phyloP scores from a whole-genome alignment of 1,139 yeast species.

The Pichia inconspicua region DNA sequence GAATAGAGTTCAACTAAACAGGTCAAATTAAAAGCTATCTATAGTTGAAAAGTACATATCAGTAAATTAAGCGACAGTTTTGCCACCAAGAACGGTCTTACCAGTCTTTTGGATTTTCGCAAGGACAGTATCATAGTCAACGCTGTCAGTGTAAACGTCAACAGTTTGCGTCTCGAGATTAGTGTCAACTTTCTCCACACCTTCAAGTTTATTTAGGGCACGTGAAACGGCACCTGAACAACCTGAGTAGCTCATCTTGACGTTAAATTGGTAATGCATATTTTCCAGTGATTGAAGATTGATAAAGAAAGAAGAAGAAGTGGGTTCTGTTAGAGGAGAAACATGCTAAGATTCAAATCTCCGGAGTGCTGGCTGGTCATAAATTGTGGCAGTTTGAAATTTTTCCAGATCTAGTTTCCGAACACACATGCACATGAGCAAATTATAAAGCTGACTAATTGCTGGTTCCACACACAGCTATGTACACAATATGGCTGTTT shows the following conservation, averaged over 20 bases:
- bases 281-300: slow-evolving; percentile 20
- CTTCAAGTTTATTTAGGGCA: slow-evolving; percentile 65
- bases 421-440: neutral
- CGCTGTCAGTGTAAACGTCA: slow-evolving; percentile 55
- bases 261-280: slow-evolving; percentile 66
- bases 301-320: neutral
- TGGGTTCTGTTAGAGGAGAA: neutral
- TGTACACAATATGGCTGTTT: neutral
- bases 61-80: slow-evolving; percentile 26
- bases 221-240: slow-evolving; percentile 85
- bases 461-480: neutral
- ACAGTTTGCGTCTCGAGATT: slow-evolving; percentile 79
- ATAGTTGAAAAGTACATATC: neutral
- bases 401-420: neutral
- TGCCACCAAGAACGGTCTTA: slow-evolving; percentile 68
- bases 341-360: neutral
- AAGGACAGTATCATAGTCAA: slow-evolving; percentile 63
- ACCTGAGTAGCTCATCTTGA: slow-evolving; percentile 76
- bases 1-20: no score
- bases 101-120: slow-evolving; percentile 86
- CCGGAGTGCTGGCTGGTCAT: neutral
- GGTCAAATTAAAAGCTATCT: neutral
- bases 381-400: neutral
- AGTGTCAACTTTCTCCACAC: slow-evolving; percentile 64
- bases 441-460: neutral